Evolutionary conservation across 2,329 filamentous ascomycete species (phyloP), one percentile per base, ranked within the genome.

Genomic region (Fusarium sororula): DNA sequence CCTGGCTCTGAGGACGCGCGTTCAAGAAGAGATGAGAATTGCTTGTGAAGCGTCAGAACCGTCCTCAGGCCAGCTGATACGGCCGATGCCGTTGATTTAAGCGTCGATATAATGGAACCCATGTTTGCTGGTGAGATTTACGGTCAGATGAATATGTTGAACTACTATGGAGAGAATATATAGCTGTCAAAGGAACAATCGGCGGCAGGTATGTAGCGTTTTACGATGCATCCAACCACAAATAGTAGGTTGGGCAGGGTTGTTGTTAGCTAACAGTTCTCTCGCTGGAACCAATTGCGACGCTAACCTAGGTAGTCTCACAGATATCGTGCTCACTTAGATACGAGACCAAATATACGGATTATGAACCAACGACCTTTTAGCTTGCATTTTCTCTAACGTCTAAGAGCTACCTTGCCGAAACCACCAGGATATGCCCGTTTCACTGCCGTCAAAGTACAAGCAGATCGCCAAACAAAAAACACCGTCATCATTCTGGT

Each of bases 1-100:
- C 84, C 84, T 7, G 85, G 84, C 5, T 80, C 74, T 2, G 77
- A 70, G 18, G 74, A 74, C 39, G 79, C 75, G 37, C 83, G 80
- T 18, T 70, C n/a, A 14, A 83, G 68, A 24, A 84, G 67, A 8
- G 71, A 68, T 3, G 77, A 74, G 61, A 80, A 77, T 24, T 80
- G 72, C 41, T 48, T 69, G 42, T 79, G 79, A 24, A 83, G 70
- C 15, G 73, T 48, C 3, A 74, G 57, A n/a, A 83, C 61, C 5
- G 76, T 69, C 51, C 71, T 80, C 50, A 78, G 38, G 30, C 76
- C 76, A 14, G 78, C 60, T 10, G 72, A 66, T 50, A 81, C 32
- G 56, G 76, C 69, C 38, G 73, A 79, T 11, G 68, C 28, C 24
- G 63, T 72, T 61, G 74, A 71, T 37, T 69, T 69, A 35, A 82